Percentiles rank a stretch among this genome's conserved stretches.
Evolutionary conservation across 2,329 filamentous ascomycete species (phyloP).

Genomic region (Aspergillus sp.): DNA sequence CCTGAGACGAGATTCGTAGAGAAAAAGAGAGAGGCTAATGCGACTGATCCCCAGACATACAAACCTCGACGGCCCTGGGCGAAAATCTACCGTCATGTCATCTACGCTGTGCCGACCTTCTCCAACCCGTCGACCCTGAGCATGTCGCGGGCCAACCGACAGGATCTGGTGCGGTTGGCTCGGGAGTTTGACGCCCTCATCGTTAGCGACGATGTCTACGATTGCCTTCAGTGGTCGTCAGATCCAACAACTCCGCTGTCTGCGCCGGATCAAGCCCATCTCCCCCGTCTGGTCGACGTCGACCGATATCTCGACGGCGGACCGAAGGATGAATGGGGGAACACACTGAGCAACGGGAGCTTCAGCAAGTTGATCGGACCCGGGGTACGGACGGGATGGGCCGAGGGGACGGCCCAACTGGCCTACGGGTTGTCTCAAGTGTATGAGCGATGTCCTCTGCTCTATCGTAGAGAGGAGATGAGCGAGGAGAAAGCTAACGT

Average conservation of each 20-base stretch:
- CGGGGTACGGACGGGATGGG: slow-evolving; percentile 84
- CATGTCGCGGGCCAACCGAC: slow-evolving; percentile 68
- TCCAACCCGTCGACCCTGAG: slow-evolving; percentile 85
- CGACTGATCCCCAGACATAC: slow-evolving; percentile 34
- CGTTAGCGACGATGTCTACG: slow-evolving; percentile 89
- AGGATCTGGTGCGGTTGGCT: slow-evolving; percentile 71
- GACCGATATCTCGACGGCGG: slow-evolving; percentile 67
- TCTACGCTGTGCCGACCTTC: slow-evolving; percentile 87
- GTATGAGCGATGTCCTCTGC: slow-evolving; percentile 40
- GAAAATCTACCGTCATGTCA: slow-evolving; percentile 81
- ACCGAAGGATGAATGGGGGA: slow-evolving; percentile 66
- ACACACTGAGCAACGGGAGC: slow-evolving; percentile 80
- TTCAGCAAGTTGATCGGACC: slow-evolving; percentile 87
- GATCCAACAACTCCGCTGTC: slow-evolving; percentile 18
- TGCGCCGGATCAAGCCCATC: slow-evolving; percentile 39
- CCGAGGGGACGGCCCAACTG: slow-evolving; percentile 67
- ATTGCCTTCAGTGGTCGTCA: slow-evolving; percentile 78
- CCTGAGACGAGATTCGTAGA: neutral
- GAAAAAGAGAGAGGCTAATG: neutral
- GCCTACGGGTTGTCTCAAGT: slow-evolving; percentile 59
- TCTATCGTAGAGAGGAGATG: neutral
- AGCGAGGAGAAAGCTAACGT: neutral
- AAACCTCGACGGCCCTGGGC: slow-evolving; percentile 61
- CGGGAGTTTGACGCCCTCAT: slow-evolving; percentile 78
- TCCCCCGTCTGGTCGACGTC: slow-evolving; percentile 77